These are phyloP conservation scores for Myrica gale DNA, from an alignment of 306 rosid species.

Conservation along the genomic window DNA sequence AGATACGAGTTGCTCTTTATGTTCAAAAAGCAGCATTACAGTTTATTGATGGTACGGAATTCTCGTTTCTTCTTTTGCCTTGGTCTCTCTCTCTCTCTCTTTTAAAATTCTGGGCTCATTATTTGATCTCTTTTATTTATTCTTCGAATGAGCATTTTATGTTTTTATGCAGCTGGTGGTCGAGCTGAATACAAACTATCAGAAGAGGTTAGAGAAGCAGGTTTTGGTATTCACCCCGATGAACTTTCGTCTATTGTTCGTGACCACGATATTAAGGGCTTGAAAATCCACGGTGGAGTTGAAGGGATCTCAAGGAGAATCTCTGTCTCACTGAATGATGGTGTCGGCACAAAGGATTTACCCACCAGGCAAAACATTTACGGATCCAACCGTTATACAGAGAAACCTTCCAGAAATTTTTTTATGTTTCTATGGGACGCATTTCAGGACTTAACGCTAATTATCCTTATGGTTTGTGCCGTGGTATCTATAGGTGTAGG, in stretches of 20 bases:
- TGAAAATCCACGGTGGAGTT: conserved; percentile 54
- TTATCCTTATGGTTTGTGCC: conserved; percentile 84
- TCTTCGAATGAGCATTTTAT: conserved; percentile 24
- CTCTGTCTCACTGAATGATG: conserved; percentile 48
- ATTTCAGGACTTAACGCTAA: conserved; percentile 78
- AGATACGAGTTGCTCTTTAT: conserved; percentile 75
- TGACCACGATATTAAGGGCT: conserved; percentile 51
- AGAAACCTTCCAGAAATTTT: conserved; percentile 68
- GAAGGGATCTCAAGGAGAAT: conserved; percentile 56
- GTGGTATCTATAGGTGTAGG: conserved; percentile 79
- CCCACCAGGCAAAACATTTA: conserved; percentile 62
- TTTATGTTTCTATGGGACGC: conserved; percentile 88
- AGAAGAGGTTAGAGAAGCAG: conserved; percentile 65
- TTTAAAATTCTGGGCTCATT: not conserved
- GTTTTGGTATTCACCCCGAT: conserved; percentile 82
- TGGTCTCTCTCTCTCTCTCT: too few relatives aligned
- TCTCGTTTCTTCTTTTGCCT: conserved; percentile 12
- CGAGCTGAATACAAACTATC: conserved; percentile 53
- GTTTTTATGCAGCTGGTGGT: conserved; percentile 57
- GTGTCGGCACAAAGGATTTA: conserved; percentile 49
- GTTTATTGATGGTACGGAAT: conserved; percentile 73
- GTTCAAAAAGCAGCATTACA: conserved; percentile 92
- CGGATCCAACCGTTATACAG: conserved; percentile 72
- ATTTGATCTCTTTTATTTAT: conserved; percentile 26
- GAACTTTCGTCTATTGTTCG: conserved; percentile 74